A percentile compares a stretch with the other conserved stretches of the same genome.
Evolutionary conservation across 225 moss, liverwort and hornwort genomes (phyloP).

Genomic region (Rhytidiadelphus loreus): DNA sequence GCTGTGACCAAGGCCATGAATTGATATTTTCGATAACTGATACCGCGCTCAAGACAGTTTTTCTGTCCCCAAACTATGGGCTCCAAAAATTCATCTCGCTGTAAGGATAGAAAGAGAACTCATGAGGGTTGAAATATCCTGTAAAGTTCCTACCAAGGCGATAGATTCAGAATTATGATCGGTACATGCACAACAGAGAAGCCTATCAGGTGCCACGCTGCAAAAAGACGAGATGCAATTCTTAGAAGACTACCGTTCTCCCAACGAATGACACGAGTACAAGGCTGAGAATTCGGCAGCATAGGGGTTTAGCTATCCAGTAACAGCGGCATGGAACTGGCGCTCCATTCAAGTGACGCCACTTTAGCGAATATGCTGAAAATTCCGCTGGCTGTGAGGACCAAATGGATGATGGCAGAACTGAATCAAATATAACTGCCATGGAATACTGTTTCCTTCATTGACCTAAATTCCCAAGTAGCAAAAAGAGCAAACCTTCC

Average conservation of each 20-base stretch:
- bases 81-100: neutral
- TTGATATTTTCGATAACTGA: neutral
- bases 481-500: neutral
- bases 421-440: neutral
- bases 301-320: neutral
- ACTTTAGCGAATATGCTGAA: neutral
- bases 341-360: neutral
- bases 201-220: neutral
- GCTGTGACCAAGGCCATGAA: neutral
- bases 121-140: neutral
- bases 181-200: neutral
- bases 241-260: neutral
- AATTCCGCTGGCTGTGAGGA: neutral
- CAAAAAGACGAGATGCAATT: neutral
- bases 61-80: neutral
- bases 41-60: neutral
- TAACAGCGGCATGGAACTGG: neutral
- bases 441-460: neutral
- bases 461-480: neutral
- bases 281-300: neutral
- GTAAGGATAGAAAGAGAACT: neutral
- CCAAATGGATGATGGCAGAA: neutral
- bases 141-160: neutral
- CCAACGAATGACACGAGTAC: neutral
- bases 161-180: neutral